Evolutionary conservation across 371 early-diverging fungal species (phyloP).

Genomic region (Mucor circinelloides): DNA sequence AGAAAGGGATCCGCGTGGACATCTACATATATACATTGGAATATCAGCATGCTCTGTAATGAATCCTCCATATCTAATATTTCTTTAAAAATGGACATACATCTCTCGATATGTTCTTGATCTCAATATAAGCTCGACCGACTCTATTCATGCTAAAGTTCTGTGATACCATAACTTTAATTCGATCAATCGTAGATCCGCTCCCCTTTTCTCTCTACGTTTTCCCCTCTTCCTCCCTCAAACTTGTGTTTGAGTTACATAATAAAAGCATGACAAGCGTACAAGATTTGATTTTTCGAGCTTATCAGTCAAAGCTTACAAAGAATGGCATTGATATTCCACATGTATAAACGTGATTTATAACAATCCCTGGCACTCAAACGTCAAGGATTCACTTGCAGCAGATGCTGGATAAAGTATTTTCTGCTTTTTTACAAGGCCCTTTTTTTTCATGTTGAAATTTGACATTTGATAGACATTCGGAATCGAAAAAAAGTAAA

Average conservation of each 20-base stretch:
- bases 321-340: not conserved
- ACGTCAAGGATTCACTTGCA: not conserved
- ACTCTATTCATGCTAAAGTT: not conserved
- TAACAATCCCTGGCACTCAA: not conserved
- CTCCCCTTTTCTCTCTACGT: not conserved
- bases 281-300: not conserved
- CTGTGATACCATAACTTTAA: not conserved
- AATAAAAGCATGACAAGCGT: not conserved
- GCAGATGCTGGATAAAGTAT: not conserved
- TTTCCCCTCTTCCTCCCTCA: not conserved
- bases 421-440: not conserved
- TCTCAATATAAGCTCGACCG: not conserved
- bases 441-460: not conserved
- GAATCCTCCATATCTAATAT: not conserved
- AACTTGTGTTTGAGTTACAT: not conserved
- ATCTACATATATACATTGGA: not conserved
- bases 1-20: not conserved
- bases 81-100: not conserved
- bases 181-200: not conserved
- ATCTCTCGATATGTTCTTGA: not conserved
- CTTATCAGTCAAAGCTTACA: not conserved
- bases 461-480: not conserved
- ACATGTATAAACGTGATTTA: not conserved
- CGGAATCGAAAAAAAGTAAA: not conserved
- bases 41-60: not conserved